These are phyloP conservation scores for Penicillium lagena DNA, from an alignment of 495 filamentous ascomycete genomes.

Conservation along the genomic window DNA sequence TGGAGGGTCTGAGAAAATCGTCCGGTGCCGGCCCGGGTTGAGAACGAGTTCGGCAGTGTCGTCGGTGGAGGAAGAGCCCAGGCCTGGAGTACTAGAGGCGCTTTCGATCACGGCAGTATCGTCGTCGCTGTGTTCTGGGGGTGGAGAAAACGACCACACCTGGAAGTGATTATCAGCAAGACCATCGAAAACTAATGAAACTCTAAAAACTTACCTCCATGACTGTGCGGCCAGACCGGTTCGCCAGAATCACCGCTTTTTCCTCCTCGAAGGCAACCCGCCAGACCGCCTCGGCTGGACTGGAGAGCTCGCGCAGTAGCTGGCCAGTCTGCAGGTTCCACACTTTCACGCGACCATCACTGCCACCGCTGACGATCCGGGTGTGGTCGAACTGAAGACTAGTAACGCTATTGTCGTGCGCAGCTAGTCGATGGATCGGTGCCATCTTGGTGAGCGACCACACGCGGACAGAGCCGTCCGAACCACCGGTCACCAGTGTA, in stretches of 20 bases:
- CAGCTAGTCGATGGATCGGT: conserved; percentile 87
- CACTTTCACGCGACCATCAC: conserved; percentile 92
- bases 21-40: conserved; percentile 9
- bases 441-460: conserved; percentile 88
- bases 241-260: conserved; percentile 93
- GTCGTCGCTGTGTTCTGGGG: conserved; percentile 48
- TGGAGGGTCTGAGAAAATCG: conserved; percentile 28
- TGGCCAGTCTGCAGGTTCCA: conserved; percentile 91
- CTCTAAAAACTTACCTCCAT: conserved; percentile 70
- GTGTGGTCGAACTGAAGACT: conserved; percentile 94
- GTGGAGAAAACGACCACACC: conserved; percentile 91
- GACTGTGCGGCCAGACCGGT: conserved; percentile 72
- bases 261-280: conserved; percentile 97
- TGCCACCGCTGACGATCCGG: conserved; percentile 89
- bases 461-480: conserved; percentile 89
- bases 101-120: conserved; percentile 27
- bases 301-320: conserved; percentile 83
- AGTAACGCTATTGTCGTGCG: conserved; percentile 98
- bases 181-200: not conserved
- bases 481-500: conserved; percentile 92
- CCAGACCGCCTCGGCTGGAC: conserved; percentile 92
- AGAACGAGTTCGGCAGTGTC: conserved; percentile 9
- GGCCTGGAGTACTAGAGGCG: conserved; percentile 31
- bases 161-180: conserved; percentile 25
- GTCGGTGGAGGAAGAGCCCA: conserved; percentile 12